phyloP scores from a whole-genome alignment of 352 stramenopile species.

The Phytophthora capsici region DNA sequence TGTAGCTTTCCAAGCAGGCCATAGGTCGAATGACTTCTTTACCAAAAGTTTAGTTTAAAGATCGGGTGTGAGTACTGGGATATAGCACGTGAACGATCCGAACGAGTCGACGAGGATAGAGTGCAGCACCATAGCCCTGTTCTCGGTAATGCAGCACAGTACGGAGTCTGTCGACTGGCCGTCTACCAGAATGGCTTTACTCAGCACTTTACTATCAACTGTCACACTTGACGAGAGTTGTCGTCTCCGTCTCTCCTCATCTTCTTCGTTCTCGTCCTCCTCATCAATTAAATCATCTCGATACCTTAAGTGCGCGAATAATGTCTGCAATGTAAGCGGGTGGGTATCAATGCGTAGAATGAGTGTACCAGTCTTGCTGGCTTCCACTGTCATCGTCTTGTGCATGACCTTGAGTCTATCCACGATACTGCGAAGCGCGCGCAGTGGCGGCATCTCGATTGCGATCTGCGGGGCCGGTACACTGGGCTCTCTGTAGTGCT shows the following conservation, averaged over 20 bases:
- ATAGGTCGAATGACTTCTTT: background rate
- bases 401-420: slow-evolving; percentile 80
- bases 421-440: slow-evolving; percentile 68
- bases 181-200: slow-evolving; percentile 79
- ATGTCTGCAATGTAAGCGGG: slow-evolving; percentile 74
- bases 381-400: slow-evolving; percentile 77
- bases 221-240: slow-evolving; percentile 63
- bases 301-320: slow-evolving; percentile 78
- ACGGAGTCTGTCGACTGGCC: slow-evolving; percentile 72
- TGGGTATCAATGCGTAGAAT: slow-evolving; percentile 75
- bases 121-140: slow-evolving; percentile 80
- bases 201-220: slow-evolving; percentile 80
- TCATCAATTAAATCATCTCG: slow-evolving; percentile 76
- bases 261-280: slow-evolving; percentile 41
- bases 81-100: slow-evolving; percentile 85
- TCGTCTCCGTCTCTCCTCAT: slow-evolving; percentile 31
- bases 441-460: slow-evolving; percentile 81
- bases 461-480: slow-evolving; percentile 79
- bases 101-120: slow-evolving; percentile 79
- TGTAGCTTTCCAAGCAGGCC: too few species aligned
- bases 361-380: slow-evolving; percentile 73
- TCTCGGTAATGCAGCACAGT: slow-evolving; percentile 85
- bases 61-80: slow-evolving; percentile 77
- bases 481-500: slow-evolving; percentile 81
- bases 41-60: slow-evolving; percentile 13